phyloP scores from a whole-genome alignment of 2,329 filamentous ascomycete species.

The Sporothrix inflata region DNA sequence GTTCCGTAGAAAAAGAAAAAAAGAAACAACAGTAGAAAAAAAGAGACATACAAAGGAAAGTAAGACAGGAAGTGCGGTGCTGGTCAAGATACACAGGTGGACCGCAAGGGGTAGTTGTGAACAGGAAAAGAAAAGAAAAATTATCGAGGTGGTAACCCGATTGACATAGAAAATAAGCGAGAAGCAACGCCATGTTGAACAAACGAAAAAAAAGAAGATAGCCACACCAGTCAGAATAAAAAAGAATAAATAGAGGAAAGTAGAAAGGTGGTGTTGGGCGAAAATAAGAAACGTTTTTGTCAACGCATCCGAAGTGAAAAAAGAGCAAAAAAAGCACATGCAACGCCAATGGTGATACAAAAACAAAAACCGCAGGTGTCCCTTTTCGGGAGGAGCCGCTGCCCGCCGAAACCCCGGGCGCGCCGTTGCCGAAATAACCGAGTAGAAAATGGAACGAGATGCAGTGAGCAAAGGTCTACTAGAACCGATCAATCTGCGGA shows the following conservation, averaged over 20 bases:
- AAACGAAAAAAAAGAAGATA: not conserved
- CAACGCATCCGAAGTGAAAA: not conserved
- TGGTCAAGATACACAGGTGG: not conserved
- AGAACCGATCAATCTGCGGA: conserved; percentile 31
- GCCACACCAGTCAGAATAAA: not conserved
- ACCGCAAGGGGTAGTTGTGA: conserved; percentile 2
- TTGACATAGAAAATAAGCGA: not conserved
- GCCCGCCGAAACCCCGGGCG: not conserved
- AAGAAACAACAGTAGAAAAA: not conserved
- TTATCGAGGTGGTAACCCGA: not conserved
- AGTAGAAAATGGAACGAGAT: not conserved
- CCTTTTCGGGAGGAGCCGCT: not conserved
- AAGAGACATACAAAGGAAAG: not conserved
- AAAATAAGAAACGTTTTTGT: not conserved
- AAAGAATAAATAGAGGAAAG: not conserved
- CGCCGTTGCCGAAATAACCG: not conserved
- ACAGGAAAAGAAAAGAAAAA: not conserved
- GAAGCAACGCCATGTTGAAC: conserved; percentile 23
- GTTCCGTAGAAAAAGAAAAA: conserved; percentile 5
- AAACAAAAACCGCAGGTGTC: conserved; percentile 1
- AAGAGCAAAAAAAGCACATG: not conserved
- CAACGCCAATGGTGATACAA: conserved; percentile 24
- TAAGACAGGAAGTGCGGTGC: not conserved
- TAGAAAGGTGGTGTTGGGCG: not conserved
- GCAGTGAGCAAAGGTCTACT: not conserved